A percentile compares a stretch with the other conserved stretches of the same genome.
Conservation (phyloP, 805 yeast genomes). For the Yarrowia yakushimensis region DNA sequence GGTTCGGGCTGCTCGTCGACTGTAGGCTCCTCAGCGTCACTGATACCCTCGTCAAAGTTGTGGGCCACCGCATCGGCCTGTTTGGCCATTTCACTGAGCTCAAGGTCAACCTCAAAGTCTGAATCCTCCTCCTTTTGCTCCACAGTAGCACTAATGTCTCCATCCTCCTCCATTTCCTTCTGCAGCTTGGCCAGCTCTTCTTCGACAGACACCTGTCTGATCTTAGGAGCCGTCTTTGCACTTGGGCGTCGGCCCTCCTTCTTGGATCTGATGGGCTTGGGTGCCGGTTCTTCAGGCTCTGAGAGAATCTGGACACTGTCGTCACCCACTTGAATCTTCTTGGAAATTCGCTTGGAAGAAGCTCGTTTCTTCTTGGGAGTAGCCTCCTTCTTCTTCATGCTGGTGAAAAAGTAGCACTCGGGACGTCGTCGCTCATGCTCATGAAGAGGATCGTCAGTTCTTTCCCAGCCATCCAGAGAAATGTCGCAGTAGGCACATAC, state of each 20-base stretch:
- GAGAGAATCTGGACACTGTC: not conserved
- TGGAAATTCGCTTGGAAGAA: not conserved
- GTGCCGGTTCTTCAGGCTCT: not conserved
- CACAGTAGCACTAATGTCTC: not conserved
- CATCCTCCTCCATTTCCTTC: conserved; percentile 19
- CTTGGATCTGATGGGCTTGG: conserved; percentile 1
- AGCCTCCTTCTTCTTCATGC: not conserved
- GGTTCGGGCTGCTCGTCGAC: not conserved
- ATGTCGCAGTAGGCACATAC: conserved; percentile 65
- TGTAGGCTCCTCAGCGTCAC: not conserved
- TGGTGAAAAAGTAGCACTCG: conserved; percentile 43
- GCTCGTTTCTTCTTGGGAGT: not conserved
- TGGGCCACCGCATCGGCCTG: conserved; percentile 11
- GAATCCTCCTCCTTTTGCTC: not conserved
- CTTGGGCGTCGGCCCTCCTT: not conserved
- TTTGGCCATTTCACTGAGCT: conserved; percentile 21
- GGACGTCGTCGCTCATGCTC: conserved; percentile 52
- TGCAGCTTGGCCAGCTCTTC: conserved; percentile 12
- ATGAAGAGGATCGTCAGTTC: conserved; percentile 55
- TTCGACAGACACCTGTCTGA: conserved; percentile 3
- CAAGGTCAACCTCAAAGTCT: not conserved
- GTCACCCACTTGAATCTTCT: not conserved
- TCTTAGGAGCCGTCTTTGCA: not conserved
- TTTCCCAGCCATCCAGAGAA: conserved; percentile 69
- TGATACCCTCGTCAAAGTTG: conserved; percentile 3